phyloP scores from a whole-genome alignment of 2,329 filamentous ascomycete species.

The Balansia obtecta region DNA sequence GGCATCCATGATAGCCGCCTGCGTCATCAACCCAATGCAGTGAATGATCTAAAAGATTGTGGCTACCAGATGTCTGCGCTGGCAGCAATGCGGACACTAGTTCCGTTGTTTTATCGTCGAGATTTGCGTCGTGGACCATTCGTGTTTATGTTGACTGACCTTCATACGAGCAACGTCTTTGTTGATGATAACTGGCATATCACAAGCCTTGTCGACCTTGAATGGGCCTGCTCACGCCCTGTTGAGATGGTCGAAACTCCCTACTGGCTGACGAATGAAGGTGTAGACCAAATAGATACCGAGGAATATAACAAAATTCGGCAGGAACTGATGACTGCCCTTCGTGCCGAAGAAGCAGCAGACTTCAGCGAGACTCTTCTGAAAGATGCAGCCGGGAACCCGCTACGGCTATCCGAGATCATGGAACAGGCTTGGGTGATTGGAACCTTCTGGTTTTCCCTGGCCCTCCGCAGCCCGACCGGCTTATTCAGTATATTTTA shows the following conservation, averaged over 20 bases:
- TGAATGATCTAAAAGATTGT: background rate
- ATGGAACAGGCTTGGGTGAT: too few species aligned
- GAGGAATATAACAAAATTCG: too few species aligned
- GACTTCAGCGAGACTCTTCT: too few species aligned
- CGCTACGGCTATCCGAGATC: too few species aligned
- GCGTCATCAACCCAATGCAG: background rate
- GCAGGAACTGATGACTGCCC: too few species aligned
- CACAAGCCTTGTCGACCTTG: conserved; percentile 20
- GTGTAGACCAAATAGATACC: background rate
- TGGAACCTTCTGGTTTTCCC: too few species aligned
- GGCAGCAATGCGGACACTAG: background rate
- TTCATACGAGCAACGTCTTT: conserved; percentile 23
- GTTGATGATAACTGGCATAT: conserved; percentile 24
- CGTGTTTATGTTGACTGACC: conserved; percentile 18
- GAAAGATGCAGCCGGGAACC: too few species aligned
- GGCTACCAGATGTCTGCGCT: background rate
- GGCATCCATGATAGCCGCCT: background rate
- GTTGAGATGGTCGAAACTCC: background rate
- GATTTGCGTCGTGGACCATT: conserved; percentile 13
- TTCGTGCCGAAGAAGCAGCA: too few species aligned
- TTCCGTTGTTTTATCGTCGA: background rate
- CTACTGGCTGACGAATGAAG: background rate
- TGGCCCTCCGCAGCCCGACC: too few species aligned
- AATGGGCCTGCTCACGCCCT: conserved; percentile 13
- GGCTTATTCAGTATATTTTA: too few species aligned